Base-by-base conservation (phyloP, 192 early-diverging fungal genomes). In the Coemansia sp. region DNA sequence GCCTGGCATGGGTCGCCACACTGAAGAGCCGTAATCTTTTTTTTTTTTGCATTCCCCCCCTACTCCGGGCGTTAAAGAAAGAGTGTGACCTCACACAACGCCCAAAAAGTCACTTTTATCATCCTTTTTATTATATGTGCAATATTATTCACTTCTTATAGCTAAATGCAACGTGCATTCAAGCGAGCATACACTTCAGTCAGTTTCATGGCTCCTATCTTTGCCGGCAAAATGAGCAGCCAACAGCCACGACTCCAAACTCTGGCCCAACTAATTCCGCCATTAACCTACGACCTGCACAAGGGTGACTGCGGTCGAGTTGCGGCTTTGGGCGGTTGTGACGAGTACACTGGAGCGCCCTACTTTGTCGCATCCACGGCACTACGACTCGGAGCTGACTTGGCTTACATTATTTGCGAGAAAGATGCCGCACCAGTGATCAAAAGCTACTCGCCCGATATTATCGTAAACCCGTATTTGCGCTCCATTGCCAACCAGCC, bases 391-490 rank as follows among this genome's bases (percentile, higher is more conserved):
- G 96, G 97, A 44, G 90, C 88, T 0, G 97, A 98, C 65, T 73
- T 97, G 25, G 87, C 87, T 39, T 90, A 96, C 66, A 84, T 98
- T 19, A 78, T 96, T 36, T 98, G 97, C 78, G 92, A 95, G 39
- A 85, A 87, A 50, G 83, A 85, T 41, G 94, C 97, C 0, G 89
- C 84, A 0, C 66, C 78, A 1, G 90, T 87, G 8, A 94, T 98
- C 58, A 97, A 96, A 69, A 77, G 86, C 50, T 92, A 92, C 77
- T 87, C 88, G 29, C 90, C 92, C 19, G 91, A 99, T 63, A 76
- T 99, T 8, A 98, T 99, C 64, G 98, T 99, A 4, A 90, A 95
- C 76, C 98, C 98, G 5, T 92, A 91, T 63, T 65, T 99, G 62
- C 82, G 84, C 32, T 82, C 72, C 34, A 62, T 63, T 2, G 69